Conservation (phyloP, 164 flowering plant species). For the Kingdonia uniflora region DNA sequence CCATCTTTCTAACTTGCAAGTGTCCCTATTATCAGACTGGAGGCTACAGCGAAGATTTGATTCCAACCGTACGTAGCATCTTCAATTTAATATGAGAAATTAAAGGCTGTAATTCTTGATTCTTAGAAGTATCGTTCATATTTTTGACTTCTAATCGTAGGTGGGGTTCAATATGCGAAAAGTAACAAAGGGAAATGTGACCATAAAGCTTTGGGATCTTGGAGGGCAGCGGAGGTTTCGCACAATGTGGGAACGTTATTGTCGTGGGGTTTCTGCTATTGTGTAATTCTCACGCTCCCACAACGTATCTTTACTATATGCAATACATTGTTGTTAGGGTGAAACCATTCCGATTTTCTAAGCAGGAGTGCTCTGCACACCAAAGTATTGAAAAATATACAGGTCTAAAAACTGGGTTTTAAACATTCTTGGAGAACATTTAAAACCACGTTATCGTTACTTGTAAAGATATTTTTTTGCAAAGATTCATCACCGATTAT, state of each 20-base stretch:
- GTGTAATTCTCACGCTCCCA: conserved; percentile 49
- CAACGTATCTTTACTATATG: background rate
- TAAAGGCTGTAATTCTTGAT: background rate
- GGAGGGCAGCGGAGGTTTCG: conserved; percentile 94
- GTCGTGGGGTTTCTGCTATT: conserved; percentile 89
- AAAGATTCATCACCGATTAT: no score
- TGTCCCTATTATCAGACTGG: conserved; percentile 52
- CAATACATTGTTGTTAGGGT: background rate
- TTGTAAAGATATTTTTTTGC: no score
- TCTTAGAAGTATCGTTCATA: background rate
- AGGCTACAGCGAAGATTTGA: conserved; percentile 89
- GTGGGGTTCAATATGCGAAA: conserved; percentile 93
- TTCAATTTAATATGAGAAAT: conserved; percentile 1
- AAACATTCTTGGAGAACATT: no score
- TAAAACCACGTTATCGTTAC: no score
- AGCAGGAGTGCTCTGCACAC: no score
- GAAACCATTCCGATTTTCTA: background rate
- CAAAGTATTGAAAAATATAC: no score
- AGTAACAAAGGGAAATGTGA: conserved; percentile 90
- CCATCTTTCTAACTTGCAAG: no score
- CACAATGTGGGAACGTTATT: conserved; percentile 95
- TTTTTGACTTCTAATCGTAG: conserved; percentile 19
- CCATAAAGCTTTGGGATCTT: conserved; percentile 93
- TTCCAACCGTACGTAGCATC: conserved; percentile 74
- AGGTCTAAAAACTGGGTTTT: no score